Percentiles rank a stretch among this genome's conserved stretches.
These are phyloP conservation scores for Blastobotrys robertii DNA, from an alignment of 805 yeast genomes.

Conservation along the genomic window DNA sequence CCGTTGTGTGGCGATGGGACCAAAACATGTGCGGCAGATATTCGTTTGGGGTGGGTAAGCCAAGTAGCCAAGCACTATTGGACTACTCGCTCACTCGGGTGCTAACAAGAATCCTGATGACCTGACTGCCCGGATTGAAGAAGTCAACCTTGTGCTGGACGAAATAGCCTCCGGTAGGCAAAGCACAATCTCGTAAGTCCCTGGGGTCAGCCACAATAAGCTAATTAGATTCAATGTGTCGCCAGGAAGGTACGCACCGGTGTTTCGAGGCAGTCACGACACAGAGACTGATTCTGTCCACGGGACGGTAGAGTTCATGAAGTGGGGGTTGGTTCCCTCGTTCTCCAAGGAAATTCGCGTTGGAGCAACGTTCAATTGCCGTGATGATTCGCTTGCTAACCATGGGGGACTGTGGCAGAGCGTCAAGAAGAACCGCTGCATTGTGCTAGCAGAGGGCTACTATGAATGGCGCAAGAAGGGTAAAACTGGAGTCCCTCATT, in stretches of 20 bases:
- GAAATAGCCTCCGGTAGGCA: slow-evolving; percentile 17
- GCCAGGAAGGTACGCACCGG: slow-evolving; percentile 4
- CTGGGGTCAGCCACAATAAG: slow-evolving; percentile 17
- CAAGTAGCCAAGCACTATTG: too few relatives aligned
- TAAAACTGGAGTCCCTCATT: slow-evolving; percentile 51
- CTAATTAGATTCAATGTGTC: slow-evolving; percentile 16
- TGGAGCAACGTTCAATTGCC: slow-evolving; percentile 50
- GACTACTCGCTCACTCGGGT: too few relatives aligned
- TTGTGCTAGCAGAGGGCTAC: slow-evolving; percentile 73
- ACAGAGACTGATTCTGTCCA: background rate
- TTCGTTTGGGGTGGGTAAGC: slow-evolving; percentile 24
- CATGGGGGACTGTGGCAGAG: slow-evolving; percentile 49
- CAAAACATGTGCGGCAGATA: slow-evolving; percentile 54
- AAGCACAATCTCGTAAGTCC: slow-evolving; percentile 16
- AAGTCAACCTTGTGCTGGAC: slow-evolving; percentile 12
- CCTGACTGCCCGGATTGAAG: slow-evolving; percentile 7
- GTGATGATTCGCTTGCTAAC: slow-evolving; percentile 48
- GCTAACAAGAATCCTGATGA: slow-evolving; percentile 13
- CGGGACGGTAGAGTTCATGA: slow-evolving; percentile 43
- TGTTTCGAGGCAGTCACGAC: background rate
- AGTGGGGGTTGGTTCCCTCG: slow-evolving; percentile 70
- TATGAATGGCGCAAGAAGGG: slow-evolving; percentile 60
- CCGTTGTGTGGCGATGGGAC: background rate
- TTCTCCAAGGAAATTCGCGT: slow-evolving; percentile 17
- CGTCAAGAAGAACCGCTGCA: slow-evolving; percentile 48